phyloP scores from a whole-genome alignment of 2,329 filamentous ascomycete species.

The Helotiales sp. region DNA sequence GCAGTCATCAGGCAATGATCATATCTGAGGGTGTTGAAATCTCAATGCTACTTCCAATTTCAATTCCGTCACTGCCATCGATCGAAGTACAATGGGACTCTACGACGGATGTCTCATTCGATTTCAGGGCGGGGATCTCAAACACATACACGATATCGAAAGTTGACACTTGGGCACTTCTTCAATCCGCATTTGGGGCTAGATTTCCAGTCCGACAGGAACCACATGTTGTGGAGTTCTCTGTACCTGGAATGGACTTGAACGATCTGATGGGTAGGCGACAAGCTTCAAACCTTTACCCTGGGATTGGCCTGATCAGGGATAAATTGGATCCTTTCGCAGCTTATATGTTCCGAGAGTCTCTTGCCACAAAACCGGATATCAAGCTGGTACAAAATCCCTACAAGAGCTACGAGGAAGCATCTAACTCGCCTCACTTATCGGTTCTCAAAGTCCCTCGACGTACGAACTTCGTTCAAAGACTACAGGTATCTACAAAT shows the following conservation, averaged over 20 bases:
- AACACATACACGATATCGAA: neutral
- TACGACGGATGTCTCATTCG: conserved; percentile 31
- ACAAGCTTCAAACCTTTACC: neutral
- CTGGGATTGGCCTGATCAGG: conserved; percentile 31
- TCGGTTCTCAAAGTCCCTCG: conserved; percentile 56
- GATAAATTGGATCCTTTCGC: conserved; percentile 29
- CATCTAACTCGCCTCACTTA: conserved; percentile 54
- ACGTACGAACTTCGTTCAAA: conserved; percentile 64
- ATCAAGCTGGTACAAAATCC: conserved; percentile 47
- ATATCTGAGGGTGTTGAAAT: conserved; percentile 38
- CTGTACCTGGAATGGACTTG: conserved; percentile 7
- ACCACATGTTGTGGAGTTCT: conserved; percentile 32
- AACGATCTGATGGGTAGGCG: conserved; percentile 1
- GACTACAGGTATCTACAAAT: conserved; percentile 8
- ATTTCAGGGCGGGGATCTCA: conserved; percentile 52
- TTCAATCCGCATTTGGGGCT: conserved; percentile 34
- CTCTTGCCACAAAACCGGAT: conserved; percentile 52
- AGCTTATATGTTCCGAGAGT: conserved; percentile 47
- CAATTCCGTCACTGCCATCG: conserved; percentile 28
- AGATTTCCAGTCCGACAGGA: conserved; percentile 31
- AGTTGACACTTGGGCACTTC: conserved; percentile 35
- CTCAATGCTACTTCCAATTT: conserved; percentile 31
- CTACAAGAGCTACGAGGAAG: conserved; percentile 46
- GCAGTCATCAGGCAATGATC: conserved; percentile 64
- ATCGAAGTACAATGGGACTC: conserved; percentile 41